These are phyloP conservation scores for Pyricularia sp. DNA, from an alignment of 2,329 filamentous ascomycete genomes.

Conservation along the genomic window DNA sequence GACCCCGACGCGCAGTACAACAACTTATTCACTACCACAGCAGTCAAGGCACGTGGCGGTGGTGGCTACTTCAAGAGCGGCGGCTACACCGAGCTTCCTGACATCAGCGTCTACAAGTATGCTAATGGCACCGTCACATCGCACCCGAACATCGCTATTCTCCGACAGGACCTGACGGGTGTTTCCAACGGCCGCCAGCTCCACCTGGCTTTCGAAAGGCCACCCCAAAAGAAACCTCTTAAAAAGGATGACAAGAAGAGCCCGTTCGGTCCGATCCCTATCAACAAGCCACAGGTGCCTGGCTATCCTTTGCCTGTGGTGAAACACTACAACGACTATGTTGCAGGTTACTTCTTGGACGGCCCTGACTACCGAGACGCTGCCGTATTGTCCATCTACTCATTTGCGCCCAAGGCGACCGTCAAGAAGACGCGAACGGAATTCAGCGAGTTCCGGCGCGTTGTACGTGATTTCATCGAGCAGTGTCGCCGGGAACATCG, in stretches of 20 bases:
- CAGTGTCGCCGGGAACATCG: conserved; percentile 32
- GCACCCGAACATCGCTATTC: conserved; percentile 1
- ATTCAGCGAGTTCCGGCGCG: conserved; percentile 24
- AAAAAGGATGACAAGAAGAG: neutral
- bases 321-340: conserved; percentile 14
- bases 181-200: conserved; percentile 2
- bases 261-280: neutral
- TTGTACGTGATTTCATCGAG: conserved; percentile 20
- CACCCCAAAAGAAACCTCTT: neutral
- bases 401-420: conserved; percentile 12
- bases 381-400: conserved; percentile 15
- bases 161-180: conserved; percentile 2
- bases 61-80: conserved; percentile 2
- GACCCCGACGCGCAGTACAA: conserved; percentile 23
- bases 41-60: neutral
- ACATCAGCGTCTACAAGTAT: conserved; percentile 4
- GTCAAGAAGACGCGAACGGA: conserved; percentile 12
- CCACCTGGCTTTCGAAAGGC: conserved; percentile 4
- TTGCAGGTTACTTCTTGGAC: conserved; percentile 12
- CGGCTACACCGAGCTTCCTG: conserved; percentile 3
- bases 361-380: conserved; percentile 17
- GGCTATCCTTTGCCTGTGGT: conserved; percentile 18
- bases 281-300: conserved; percentile 7
- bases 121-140: conserved; percentile 3
- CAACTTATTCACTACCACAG: conserved; percentile 4